Base-by-base conservation (phyloP, 2,329 filamentous ascomycete genomes). In the Leptographium galeiforme region DNA sequence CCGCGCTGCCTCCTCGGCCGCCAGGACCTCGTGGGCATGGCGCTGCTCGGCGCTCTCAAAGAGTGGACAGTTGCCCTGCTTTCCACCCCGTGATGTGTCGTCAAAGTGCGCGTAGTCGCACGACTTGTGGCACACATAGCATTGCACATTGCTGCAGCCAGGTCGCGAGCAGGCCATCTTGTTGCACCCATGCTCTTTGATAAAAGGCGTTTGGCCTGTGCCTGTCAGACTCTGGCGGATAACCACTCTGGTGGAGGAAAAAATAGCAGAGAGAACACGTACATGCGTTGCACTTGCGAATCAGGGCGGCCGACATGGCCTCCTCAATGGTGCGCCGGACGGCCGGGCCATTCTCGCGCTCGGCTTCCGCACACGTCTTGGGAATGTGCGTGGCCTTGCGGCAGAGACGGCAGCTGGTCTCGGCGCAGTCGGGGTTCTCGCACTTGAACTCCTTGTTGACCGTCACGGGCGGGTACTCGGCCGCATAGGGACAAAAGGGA, bases 141-240 rank as follows among this genome's bases (percentile, higher is more conserved):
- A 85, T 58, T 81, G 78, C 0, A 75, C 61, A 46, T 79, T 76
- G 2, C 53, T 6, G 55, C 79, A 82, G 1, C 68, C 67, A 43
- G 62, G 50, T n/a, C 75, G 74, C 0, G 77, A 71, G 64, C 89
- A 95, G 0, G 66, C 75, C 78, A 95, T 87, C 67, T 90, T 90
- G 69, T 94, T 94, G 70, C 89, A 95, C 3, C 89, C 89, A 36
- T 71, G 65, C 39, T 83, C 77, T 63, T 94, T 95, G 64, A 94
- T 77, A 61, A 91, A 93, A 0, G 82, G 80, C n/a, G 80, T 78
- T n/a, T 74, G 71, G 67, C 85, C 74, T 76, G 30, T 2, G 13
- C 8, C 12, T 30, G 36, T 53, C 16, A 53, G 36, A n/a, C 6
- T 16, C 16, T 30, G n/a, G n/a, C n/a, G n/a, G n/a, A n/a, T n/a